Evolutionary conservation across 257 asterid species (phyloP).

Genomic region (Solanum pinnatisectum): DNA sequence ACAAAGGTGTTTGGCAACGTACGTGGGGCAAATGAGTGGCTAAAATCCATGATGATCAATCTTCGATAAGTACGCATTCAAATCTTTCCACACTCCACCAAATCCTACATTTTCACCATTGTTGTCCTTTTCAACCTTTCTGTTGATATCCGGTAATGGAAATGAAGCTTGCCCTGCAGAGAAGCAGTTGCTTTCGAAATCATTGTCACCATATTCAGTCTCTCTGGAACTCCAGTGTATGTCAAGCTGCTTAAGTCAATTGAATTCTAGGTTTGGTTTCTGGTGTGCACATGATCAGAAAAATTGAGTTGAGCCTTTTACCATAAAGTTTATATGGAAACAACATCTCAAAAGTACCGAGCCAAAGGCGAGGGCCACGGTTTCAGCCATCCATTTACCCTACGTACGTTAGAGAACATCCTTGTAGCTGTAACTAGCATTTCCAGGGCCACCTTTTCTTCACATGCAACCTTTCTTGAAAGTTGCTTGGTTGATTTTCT

Average conservation of each 20-base stretch:
- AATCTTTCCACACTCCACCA: background rate
- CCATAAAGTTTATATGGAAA: slow-evolving; percentile 47
- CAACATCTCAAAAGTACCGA: slow-evolving; percentile 67
- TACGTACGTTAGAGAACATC: slow-evolving; percentile 74
- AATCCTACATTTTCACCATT: background rate
- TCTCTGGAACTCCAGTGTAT: background rate
- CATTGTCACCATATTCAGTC: background rate
- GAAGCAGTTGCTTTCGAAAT: background rate
- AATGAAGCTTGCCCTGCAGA: background rate
- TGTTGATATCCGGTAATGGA: background rate
- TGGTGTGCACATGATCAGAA: slow-evolving; percentile 24
- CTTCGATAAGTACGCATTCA: slow-evolving; percentile 11
- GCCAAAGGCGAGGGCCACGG: slow-evolving; percentile 65
- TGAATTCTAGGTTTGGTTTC: background rate
- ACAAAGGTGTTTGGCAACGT: slow-evolving; percentile 66
- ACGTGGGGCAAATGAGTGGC: slow-evolving; percentile 92
- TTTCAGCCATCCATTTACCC: slow-evolving; percentile 89
- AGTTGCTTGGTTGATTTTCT: background rate
- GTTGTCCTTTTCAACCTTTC: background rate
- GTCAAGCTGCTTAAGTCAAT: background rate
- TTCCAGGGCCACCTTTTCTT: slow-evolving; percentile 77
- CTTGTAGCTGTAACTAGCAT: slow-evolving; percentile 55
- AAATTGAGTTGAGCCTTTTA: slow-evolving; percentile 50
- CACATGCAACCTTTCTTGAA: slow-evolving; percentile 70
- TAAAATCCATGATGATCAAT: slow-evolving; percentile 67